Percentiles rank a stretch among this genome's conserved stretches.
phyloP scores from a whole-genome alignment of 495 filamentous ascomycete species.

The Hypoxylon rickii region DNA sequence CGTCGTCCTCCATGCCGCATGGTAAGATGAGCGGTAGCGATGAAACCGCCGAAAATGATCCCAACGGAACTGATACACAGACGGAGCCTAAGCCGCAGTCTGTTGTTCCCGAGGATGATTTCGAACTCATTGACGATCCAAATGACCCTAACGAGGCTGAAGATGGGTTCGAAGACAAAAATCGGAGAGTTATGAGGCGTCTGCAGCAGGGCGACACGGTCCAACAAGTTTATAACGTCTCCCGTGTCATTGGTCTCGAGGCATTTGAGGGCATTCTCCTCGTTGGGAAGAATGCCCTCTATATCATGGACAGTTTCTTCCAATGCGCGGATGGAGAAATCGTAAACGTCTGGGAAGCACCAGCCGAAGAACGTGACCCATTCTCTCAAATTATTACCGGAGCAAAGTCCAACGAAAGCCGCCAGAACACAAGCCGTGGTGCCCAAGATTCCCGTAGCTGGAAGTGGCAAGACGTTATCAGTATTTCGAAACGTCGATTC shows the following conservation, averaged over 20 bases:
- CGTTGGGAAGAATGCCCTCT: slow-evolving; percentile 88
- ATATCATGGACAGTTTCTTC: slow-evolving; percentile 94
- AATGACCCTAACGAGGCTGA: slow-evolving; percentile 78
- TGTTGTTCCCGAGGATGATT: slow-evolving; percentile 77
- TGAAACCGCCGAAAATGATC: slow-evolving; percentile 36
- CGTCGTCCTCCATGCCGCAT: slow-evolving; percentile 15
- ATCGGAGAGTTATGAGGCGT: slow-evolving; percentile 94
- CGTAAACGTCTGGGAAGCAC: slow-evolving; percentile 92
- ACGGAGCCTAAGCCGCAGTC: slow-evolving; percentile 26
- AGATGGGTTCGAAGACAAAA: slow-evolving; percentile 93
- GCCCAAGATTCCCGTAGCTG: slow-evolving; percentile 87
- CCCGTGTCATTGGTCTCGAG: slow-evolving; percentile 89
- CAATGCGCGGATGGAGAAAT: slow-evolving; percentile 94
- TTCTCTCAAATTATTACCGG: slow-evolving; percentile 94
- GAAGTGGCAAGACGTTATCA: slow-evolving; percentile 93
- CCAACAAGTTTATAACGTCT: slow-evolving; percentile 93
- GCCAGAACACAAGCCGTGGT: slow-evolving; percentile 47
- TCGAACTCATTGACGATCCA: slow-evolving; percentile 84
- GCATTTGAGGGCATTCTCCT: slow-evolving; percentile 91
- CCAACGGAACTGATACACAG: slow-evolving; percentile 32
- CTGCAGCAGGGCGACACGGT: slow-evolving; percentile 89
- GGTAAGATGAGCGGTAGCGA: slow-evolving; percentile 21
- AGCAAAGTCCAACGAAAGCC: slow-evolving; percentile 66
- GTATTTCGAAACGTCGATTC: slow-evolving; percentile 95
- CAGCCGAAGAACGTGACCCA: slow-evolving; percentile 87